A percentile compares a stretch with the other conserved stretches of the same genome.
Conservation (phyloP, 2,329 filamentous ascomycete species). For the Lizonia empirigonia region DNA sequence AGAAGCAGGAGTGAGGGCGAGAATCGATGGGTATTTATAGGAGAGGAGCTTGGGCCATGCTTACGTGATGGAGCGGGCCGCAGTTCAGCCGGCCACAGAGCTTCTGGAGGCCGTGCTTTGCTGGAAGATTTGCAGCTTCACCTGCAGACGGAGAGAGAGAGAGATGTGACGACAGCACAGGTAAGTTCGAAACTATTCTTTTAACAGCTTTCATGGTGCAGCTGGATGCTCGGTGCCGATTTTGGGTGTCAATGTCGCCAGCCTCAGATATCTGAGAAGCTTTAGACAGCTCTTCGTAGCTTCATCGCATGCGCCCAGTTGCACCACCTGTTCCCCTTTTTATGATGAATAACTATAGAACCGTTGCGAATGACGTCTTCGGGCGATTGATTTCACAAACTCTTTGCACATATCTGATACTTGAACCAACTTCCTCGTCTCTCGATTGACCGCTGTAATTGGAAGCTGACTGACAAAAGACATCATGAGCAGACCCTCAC, state of each 20-base stretch:
- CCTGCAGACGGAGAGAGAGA: not conserved
- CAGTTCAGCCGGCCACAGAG: not conserved
- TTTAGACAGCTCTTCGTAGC: not conserved
- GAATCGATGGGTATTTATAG: not conserved
- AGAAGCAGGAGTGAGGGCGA: slow-evolving; percentile 1
- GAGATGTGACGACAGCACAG: slow-evolving; percentile 16
- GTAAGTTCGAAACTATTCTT: slow-evolving; percentile 11
- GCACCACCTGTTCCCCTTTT: not conserved
- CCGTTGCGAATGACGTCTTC: slow-evolving; percentile 70
- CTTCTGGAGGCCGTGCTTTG: not conserved
- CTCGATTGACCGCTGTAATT: not conserved
- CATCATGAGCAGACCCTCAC: slow-evolving; percentile 55
- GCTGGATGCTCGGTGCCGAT: not conserved
- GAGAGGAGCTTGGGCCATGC: not conserved
- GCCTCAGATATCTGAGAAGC: not conserved
- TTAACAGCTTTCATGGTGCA: not conserved
- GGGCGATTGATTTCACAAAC: slow-evolving; percentile 58
- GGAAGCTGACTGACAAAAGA: slow-evolving; percentile 45
- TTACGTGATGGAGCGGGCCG: not conserved
- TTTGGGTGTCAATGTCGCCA: too few species aligned
- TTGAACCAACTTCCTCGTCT: not conserved
- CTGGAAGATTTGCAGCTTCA: slow-evolving; percentile 10
- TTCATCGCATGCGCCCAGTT: not conserved
- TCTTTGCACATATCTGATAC: slow-evolving; percentile 45
- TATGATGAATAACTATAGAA: slow-evolving; percentile 57